Evolutionary conservation across 176 grass and related monocot genomes (phyloP).

Genomic region (Rhynchospora tenuis): DNA sequence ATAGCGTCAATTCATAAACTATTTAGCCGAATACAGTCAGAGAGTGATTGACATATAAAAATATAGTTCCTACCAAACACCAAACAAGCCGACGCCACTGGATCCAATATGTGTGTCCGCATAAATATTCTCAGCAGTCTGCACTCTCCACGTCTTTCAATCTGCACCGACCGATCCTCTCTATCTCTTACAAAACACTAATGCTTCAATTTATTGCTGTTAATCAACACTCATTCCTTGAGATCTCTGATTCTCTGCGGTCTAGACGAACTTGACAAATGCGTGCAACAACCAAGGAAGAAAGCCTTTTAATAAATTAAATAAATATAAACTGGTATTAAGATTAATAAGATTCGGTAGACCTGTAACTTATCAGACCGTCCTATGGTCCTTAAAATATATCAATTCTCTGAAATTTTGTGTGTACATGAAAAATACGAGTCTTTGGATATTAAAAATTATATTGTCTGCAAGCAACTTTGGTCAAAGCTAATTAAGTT

Average conservation of each 20-base stretch:
- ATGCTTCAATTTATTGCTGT: not conserved
- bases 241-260: not conserved
- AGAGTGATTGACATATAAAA: not conserved
- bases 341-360: no score
- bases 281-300: not conserved
- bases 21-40: no score
- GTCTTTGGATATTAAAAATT: no score
- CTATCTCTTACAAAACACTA: not conserved
- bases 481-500: not conserved
- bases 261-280: not conserved
- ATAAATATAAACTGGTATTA: no score
- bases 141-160: not conserved
- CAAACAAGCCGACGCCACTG: not conserved
- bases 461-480: not conserved
- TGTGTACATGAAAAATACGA: no score
- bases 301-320: no score
- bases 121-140: not conserved
- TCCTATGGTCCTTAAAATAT: no score
- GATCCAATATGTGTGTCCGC: not conserved
- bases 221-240: not conserved
- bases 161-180: not conserved
- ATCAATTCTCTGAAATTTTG: no score
- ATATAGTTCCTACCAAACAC: not conserved
- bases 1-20: not conserved
- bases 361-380: no score